A percentile compares a stretch with the other conserved stretches of the same genome.
Conservation (phyloP, 805 yeast genomes). For the Sporopachydermia lactativora region DNA sequence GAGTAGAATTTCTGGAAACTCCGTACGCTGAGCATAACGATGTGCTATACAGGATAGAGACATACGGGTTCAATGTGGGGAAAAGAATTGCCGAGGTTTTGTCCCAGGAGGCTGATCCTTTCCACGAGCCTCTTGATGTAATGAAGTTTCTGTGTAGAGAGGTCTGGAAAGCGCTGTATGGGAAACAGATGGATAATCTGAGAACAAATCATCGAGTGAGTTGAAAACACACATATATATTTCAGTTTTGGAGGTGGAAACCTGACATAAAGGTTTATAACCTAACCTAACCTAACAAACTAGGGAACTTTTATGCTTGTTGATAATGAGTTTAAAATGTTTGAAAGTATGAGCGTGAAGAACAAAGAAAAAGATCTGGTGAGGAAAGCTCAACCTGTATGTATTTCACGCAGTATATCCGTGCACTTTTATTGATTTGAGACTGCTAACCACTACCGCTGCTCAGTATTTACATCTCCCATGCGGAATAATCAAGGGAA, state of each 20-base stretch:
- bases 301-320: conserved; percentile 62
- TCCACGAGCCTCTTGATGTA: conserved; percentile 57
- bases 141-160: conserved; percentile 91
- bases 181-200: conserved; percentile 82
- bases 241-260: not conserved
- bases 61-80: conserved; percentile 61
- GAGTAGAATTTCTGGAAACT: conserved; percentile 25
- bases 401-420: not conserved
- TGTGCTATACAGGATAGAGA: conserved; percentile 45
- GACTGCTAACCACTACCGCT: conserved; percentile 4
- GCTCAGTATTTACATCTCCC: conserved; percentile 50
- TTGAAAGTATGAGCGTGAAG: conserved; percentile 31
- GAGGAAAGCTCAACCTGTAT: conserved; percentile 20
- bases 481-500: conserved; percentile 64
- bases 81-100: conserved; percentile 36
- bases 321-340: conserved; percentile 47
- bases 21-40: conserved; percentile 29
- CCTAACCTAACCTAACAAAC: conserved; percentile 2
- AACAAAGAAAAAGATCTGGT: conserved; percentile 18
- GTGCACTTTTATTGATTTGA: conserved; percentile 5
- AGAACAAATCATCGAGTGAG: conserved; percentile 75
- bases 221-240: too few relatives aligned
- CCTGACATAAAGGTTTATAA: too few relatives aligned
- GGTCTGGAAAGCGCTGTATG: conserved; percentile 69
- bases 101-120: conserved; percentile 23